These are phyloP conservation scores for Cladophialophora immunda DNA, from an alignment of 2,329 filamentous ascomycete species.

Conservation along the genomic window DNA sequence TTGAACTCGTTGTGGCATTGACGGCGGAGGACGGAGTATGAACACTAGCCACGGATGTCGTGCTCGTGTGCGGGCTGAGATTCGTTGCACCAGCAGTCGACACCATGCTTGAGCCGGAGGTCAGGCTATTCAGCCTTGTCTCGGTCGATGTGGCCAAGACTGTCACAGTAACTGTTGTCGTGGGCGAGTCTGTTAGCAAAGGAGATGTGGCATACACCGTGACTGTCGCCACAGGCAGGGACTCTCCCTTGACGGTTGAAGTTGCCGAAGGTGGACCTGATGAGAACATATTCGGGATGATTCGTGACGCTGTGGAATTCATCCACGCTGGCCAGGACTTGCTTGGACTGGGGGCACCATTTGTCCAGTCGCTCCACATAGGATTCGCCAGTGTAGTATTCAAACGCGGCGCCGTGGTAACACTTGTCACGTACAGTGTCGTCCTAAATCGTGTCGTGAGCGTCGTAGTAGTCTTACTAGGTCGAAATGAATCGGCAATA, in stretches of 20 bases:
- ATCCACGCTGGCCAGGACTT: background rate
- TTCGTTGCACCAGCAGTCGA: background rate
- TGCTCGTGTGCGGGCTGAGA: background rate
- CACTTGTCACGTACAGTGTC: background rate
- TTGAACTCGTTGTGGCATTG: background rate
- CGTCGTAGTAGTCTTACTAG: background rate
- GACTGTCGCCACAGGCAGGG: background rate
- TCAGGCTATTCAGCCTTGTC: background rate
- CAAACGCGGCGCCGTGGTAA: background rate
- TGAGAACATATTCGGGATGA: background rate
- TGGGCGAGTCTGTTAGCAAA: background rate
- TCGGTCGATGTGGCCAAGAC: background rate
- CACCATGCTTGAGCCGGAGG: background rate
- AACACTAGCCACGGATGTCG: background rate
- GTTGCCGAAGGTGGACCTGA: background rate
- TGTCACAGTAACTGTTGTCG: background rate
- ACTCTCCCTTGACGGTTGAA: background rate
- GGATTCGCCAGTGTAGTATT: background rate
- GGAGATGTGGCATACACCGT: slow-evolving; percentile 15
- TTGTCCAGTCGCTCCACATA: background rate
- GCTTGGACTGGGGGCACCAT: background rate
- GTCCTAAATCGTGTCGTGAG: background rate
- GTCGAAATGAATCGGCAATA: background rate
- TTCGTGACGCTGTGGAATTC: background rate
- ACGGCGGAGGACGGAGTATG: background rate